Conservation (phyloP, 495 filamentous ascomycete genomes). For the Aspergillus asperescens region DNA sequence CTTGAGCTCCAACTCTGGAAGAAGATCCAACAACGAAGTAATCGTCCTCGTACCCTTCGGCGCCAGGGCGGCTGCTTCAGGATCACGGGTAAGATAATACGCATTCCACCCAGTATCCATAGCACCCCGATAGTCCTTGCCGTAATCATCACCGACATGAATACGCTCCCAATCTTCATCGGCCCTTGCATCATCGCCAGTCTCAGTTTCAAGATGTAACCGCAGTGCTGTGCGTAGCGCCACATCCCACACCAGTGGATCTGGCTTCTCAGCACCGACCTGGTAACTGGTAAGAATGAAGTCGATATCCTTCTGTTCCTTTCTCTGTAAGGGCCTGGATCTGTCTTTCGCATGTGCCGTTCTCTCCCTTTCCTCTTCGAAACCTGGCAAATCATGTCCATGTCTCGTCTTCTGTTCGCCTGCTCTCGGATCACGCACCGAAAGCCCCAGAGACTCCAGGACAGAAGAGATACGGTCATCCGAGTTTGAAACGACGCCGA, state of each 20-base stretch:
- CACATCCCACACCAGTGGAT: slow-evolving; percentile 56
- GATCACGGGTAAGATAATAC: slow-evolving; percentile 43
- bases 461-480: slow-evolving; percentile 64
- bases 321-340: too few relatives aligned
- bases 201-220: slow-evolving; percentile 7
- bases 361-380: slow-evolving; percentile 29
- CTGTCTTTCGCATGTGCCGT: too few relatives aligned
- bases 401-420: slow-evolving; percentile 20
- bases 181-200: neutral
- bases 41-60: slow-evolving; percentile 19
- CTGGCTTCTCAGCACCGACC: slow-evolving; percentile 64
- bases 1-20: slow-evolving; percentile 8
- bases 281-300: slow-evolving; percentile 71
- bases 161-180: slow-evolving; percentile 45
- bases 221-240: slow-evolving; percentile 43
- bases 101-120: slow-evolving; percentile 59
- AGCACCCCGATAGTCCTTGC: slow-evolving; percentile 60
- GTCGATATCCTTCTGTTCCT: slow-evolving; percentile 46
- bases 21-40: slow-evolving; percentile 28
- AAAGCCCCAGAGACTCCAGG: slow-evolving; percentile 55
- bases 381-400: slow-evolving; percentile 30
- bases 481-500: slow-evolving; percentile 73
- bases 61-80: slow-evolving; percentile 5
- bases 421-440: slow-evolving; percentile 32
- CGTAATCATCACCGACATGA: slow-evolving; percentile 63